phyloP scores from a whole-genome alignment of 2,329 filamentous ascomycete genomes.

The Trichoderma atrobrunneum region DNA sequence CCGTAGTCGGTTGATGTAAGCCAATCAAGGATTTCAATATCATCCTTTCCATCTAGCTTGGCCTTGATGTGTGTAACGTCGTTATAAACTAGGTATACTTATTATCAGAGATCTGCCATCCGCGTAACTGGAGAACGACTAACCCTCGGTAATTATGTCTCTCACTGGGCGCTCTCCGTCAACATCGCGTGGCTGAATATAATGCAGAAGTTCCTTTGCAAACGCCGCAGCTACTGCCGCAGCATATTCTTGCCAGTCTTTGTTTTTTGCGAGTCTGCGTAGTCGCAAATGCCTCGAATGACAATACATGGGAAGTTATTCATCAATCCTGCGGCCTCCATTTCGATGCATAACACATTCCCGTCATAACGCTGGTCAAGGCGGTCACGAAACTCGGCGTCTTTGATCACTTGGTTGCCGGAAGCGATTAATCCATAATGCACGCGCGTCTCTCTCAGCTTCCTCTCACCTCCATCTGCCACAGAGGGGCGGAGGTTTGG shows the following conservation, averaged over 20 bases:
- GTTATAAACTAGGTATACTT: neutral
- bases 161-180: neutral
- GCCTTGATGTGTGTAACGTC: neutral
- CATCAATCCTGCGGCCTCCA: constrained; percentile 13
- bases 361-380: neutral
- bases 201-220: constrained; percentile 1
- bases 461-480: neutral
- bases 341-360: neutral
- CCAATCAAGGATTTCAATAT: constrained; percentile 36
- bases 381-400: neutral
- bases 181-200: neutral
- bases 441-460: neutral
- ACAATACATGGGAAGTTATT: constrained; percentile 5
- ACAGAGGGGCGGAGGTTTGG: too few species aligned
- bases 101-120: neutral
- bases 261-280: constrained; percentile 6
- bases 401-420: neutral
- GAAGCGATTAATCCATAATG: constrained; percentile 7
- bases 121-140: neutral
- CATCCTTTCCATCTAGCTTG: neutral
- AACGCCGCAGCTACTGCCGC: neutral
- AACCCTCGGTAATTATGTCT: neutral
- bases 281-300: constrained; percentile 9
- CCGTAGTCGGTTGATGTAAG: constrained; percentile 37
- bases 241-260: neutral